Base-by-base conservation (phyloP, 192 early-diverging fungal species). In the Phlyctochytrium bullatum region DNA sequence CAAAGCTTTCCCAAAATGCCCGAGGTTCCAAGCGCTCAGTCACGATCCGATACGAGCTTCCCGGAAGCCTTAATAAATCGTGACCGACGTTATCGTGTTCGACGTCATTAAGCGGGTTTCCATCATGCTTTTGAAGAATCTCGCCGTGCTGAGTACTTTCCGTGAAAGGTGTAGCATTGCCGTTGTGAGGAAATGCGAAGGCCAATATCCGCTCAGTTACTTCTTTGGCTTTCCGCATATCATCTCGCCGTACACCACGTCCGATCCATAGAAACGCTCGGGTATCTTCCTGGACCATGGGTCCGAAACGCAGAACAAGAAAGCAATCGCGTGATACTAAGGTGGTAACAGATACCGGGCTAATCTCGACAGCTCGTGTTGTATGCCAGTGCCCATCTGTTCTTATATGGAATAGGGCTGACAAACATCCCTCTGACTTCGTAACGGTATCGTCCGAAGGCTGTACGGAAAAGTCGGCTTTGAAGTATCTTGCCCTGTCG, bases 311-410 rank as follows among this genome's bases (percentile, higher is more conserved):
- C 29, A 66, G 62, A 0, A 86, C 16, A 52, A 75, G 76, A 58
- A 86, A 82, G 66, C 77, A 81, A 64, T 86, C 80, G 14, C 78
- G 36, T n/a, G 68, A 54, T 20, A 76, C 69, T 34, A 86, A 62
- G 16, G 57, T 65, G 6, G 53, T 29, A 16, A 27, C 17, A 1
- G 29, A 16, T 29, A 35, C 47, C 3, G 29, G 59, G 28, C 34
- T 36, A 0, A 86, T 78, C 56, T 86, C 59, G 23, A 77, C 67
- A 0, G 83, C 80, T 14, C 84, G 60, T 3, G 75, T 75, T 0
- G 84, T 86, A 50, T 63, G 52, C 57, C 73, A 81, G 23, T 68
- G 59, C 30, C 27, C 54, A 69, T 86, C 83, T 0, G 69, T 79
- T 30, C 79, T 68, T 24, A 86, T 82, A 32, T 86, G 83, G 57